phyloP scores from a whole-genome alignment of 139 green algal species.

The Coelastrella sp. region DNA sequence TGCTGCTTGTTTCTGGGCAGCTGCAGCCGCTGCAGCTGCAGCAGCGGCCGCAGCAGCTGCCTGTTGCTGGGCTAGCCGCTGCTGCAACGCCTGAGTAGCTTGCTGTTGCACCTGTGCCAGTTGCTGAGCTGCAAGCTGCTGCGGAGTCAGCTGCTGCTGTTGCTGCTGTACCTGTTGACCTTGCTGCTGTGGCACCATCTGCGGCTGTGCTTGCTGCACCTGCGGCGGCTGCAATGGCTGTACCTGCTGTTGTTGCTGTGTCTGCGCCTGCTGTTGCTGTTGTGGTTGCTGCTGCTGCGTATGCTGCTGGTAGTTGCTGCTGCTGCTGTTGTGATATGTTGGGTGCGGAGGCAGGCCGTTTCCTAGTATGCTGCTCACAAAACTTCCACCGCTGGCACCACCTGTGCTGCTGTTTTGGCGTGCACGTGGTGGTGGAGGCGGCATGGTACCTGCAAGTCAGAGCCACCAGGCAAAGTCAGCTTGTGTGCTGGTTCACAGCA shows the following conservation, averaged over 20 bases:
- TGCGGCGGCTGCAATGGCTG: not conserved
- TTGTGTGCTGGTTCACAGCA: too few species aligned
- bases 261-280: not conserved
- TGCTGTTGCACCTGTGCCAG: slow-evolving; percentile 27
- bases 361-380: slow-evolving; percentile 31
- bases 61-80: not conserved
- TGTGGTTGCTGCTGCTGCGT: not conserved
- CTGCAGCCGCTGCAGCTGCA: not conserved
- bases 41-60: not conserved
- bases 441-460: slow-evolving; percentile 18
- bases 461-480: not conserved
- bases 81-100: not conserved
- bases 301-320: not conserved
- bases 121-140: slow-evolving; percentile 17
- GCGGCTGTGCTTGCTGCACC: not conserved
- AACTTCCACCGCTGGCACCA: slow-evolving; percentile 21
- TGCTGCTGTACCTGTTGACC: not conserved
- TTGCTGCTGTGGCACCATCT: slow-evolving; percentile 10
- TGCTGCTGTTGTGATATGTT: slow-evolving; percentile 1
- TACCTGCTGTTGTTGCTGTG: not conserved
- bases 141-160: not conserved
- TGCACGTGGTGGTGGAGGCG: slow-evolving; percentile 14
- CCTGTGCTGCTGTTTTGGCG: slow-evolving; percentile 11
- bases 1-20: not conserved
- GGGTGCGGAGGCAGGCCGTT: not conserved